phyloP scores from a whole-genome alignment of 306 rosid genomes.

The Vachellia collinsii region DNA sequence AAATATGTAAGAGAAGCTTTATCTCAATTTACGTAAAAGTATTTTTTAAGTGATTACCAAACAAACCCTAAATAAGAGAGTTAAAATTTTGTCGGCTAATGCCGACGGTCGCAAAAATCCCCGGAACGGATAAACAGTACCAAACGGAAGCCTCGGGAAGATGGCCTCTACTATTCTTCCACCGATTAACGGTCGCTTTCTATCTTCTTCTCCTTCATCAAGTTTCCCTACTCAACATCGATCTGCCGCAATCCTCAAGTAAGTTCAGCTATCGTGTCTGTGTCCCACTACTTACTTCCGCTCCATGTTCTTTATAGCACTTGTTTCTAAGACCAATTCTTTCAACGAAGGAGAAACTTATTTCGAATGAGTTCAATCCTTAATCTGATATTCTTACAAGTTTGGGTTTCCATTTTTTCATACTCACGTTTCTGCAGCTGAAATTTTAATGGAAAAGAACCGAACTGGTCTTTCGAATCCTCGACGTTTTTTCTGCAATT shows the following conservation, averaged over 20 bases:
- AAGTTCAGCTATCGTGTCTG: slow-evolving; percentile 20
- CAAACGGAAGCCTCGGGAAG: background rate
- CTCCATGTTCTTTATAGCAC: background rate
- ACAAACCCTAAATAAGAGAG: background rate
- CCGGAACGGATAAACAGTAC: background rate
- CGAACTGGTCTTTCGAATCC: background rate
- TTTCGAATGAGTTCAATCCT: slow-evolving; percentile 6
- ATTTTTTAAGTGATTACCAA: too few species aligned
- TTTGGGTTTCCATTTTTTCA: background rate
- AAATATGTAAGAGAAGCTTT: too few species aligned
- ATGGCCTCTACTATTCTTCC: slow-evolving; percentile 52
- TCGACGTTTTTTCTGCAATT: background rate
- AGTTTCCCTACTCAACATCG: slow-evolving; percentile 5
- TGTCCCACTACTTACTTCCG: background rate
- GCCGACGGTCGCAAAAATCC: background rate
- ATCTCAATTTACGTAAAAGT: too few species aligned
- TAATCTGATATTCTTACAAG: background rate
- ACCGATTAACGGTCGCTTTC: slow-evolving; percentile 37
- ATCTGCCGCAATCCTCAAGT: slow-evolving; percentile 38
- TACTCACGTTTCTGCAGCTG: background rate
- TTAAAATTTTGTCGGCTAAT: background rate
- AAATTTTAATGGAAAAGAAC: background rate
- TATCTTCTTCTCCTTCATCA: slow-evolving; percentile 26
- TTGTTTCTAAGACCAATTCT: background rate
- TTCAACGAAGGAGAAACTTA: background rate